phyloP scores from a whole-genome alignment of 1,139 yeast species.

The Protomyces arabidopsidicola region DNA sequence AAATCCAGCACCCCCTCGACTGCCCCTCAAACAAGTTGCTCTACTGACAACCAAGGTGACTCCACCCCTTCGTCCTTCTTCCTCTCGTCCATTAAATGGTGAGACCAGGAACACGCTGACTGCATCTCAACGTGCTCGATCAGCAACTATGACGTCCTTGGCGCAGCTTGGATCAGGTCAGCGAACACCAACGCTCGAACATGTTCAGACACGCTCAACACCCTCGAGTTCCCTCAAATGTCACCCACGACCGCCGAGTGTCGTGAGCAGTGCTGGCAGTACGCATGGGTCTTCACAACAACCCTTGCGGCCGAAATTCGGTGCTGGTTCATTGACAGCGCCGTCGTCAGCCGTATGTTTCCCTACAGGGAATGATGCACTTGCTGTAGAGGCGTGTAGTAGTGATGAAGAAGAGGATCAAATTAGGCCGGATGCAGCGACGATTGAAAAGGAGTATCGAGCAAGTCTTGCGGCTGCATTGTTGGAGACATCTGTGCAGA shows the following conservation, averaged over 20 bases:
- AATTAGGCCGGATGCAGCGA: background rate
- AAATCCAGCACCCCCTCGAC: too few relatives aligned
- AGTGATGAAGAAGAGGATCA: background rate
- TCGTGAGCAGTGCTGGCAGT: background rate
- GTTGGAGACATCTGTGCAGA: background rate
- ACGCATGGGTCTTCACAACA: background rate
- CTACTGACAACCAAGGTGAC: too few relatives aligned
- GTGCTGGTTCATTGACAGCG: background rate
- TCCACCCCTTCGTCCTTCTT: too few relatives aligned
- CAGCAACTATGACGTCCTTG: background rate
- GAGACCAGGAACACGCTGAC: too few relatives aligned
- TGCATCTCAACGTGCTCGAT: background rate
- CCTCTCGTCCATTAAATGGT: too few relatives aligned
- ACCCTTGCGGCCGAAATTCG: background rate
- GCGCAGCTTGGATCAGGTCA: background rate
- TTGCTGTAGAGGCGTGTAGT: background rate
- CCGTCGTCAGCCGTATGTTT: background rate
- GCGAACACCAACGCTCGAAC: background rate
- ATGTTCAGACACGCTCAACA: background rate
- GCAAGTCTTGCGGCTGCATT: background rate
- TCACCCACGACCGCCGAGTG: background rate
- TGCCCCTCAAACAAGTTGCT: too few relatives aligned
- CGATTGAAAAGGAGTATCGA: background rate
- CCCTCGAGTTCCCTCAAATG: background rate
- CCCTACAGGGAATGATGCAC: background rate